Evolutionary conservation across 2,329 filamentous ascomycete species (phyloP).

Genomic region (Penicillium janthinellum): DNA sequence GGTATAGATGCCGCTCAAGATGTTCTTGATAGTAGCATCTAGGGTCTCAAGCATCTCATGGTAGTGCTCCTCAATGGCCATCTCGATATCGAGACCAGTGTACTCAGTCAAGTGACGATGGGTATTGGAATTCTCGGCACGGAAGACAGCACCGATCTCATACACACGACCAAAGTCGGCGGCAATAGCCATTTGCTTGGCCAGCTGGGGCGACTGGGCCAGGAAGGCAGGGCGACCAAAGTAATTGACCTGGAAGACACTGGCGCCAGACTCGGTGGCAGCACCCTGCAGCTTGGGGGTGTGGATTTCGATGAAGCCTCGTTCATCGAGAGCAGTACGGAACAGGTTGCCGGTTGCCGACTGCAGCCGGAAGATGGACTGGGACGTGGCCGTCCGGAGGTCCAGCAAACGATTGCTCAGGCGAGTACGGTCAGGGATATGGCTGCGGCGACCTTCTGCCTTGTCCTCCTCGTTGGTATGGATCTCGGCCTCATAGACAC

Average conservation of each 20-base stretch:
- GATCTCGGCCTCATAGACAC: slow-evolving; percentile 70
- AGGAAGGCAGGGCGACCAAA: slow-evolving; percentile 85
- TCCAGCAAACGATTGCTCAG: slow-evolving; percentile 79
- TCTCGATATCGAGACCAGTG: slow-evolving; percentile 88
- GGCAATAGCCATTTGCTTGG: slow-evolving; percentile 90
- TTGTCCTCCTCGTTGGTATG: slow-evolving; percentile 58
- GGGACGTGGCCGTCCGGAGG: slow-evolving; percentile 80
- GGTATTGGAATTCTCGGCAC: slow-evolving; percentile 93
- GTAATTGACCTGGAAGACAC: slow-evolving; percentile 90
- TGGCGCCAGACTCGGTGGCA: slow-evolving; percentile 87
- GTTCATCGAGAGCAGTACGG: slow-evolving; percentile 70
- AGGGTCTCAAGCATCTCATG: slow-evolving; percentile 81
- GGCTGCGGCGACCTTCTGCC: slow-evolving; percentile 58
- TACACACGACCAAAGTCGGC: slow-evolving; percentile 88
- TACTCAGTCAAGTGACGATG: slow-evolving; percentile 94
- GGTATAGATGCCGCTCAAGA: slow-evolving; percentile 71
- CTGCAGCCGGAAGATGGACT: slow-evolving; percentile 85
- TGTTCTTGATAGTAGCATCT: slow-evolving; percentile 77
- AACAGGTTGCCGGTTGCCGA: slow-evolving; percentile 79
- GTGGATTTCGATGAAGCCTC: slow-evolving; percentile 89
- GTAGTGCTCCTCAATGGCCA: slow-evolving; percentile 87
- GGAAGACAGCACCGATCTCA: slow-evolving; percentile 87
- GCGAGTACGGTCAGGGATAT: slow-evolving; percentile 72
- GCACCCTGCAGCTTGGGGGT: slow-evolving; percentile 89
- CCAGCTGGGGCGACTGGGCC: slow-evolving; percentile 86